phyloP scores from a whole-genome alignment of 305 asterid genomes.

The Solanum hybrid region DNA sequence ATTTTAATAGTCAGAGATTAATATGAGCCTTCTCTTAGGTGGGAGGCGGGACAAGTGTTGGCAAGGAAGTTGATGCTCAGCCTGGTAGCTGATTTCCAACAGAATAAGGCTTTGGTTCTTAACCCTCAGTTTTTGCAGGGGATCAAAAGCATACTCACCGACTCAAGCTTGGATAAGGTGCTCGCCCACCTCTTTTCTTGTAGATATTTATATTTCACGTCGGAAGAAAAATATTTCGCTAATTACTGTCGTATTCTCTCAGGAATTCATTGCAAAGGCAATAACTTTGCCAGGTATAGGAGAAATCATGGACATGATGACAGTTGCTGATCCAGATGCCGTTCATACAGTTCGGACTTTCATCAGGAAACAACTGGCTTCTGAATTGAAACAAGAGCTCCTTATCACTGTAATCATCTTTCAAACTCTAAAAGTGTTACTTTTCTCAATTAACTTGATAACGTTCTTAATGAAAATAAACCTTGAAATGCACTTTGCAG shows the following conservation, averaged over 20 bases:
- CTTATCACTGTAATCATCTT: slow-evolving; percentile 38
- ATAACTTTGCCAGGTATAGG: slow-evolving; percentile 84
- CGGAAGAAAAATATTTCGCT: neutral
- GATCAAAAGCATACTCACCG: slow-evolving; percentile 55
- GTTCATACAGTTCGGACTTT: slow-evolving; percentile 76
- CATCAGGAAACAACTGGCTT: slow-evolving; percentile 81
- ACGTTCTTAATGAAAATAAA: neutral
- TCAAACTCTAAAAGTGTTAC: neutral
- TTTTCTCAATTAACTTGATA: neutral
- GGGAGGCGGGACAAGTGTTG: slow-evolving; percentile 95
- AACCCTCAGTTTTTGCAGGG: slow-evolving; percentile 67
- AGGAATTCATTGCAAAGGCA: slow-evolving; percentile 97
- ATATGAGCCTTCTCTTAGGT: slow-evolving; percentile 32
- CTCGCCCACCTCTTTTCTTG: neutral
- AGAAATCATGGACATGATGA: slow-evolving; percentile 96
- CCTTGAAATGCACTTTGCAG: slow-evolving; percentile 23
- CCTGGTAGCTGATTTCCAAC: slow-evolving; percentile 76
- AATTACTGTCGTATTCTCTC: neutral
- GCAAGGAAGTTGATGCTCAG: slow-evolving; percentile 89
- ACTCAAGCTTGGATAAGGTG: slow-evolving; percentile 83
- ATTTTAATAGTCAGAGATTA: slow-evolving; percentile 1
- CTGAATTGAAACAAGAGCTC: slow-evolving; percentile 57
- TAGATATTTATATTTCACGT: neutral
- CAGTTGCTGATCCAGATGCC: slow-evolving; percentile 97
- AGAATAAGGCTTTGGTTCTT: slow-evolving; percentile 64